Percentiles rank a stretch among this genome's conserved stretches.
These are phyloP conservation scores for Beauveria varroae DNA, from an alignment of 2,329 filamentous ascomycete genomes.

Conservation along the genomic window DNA sequence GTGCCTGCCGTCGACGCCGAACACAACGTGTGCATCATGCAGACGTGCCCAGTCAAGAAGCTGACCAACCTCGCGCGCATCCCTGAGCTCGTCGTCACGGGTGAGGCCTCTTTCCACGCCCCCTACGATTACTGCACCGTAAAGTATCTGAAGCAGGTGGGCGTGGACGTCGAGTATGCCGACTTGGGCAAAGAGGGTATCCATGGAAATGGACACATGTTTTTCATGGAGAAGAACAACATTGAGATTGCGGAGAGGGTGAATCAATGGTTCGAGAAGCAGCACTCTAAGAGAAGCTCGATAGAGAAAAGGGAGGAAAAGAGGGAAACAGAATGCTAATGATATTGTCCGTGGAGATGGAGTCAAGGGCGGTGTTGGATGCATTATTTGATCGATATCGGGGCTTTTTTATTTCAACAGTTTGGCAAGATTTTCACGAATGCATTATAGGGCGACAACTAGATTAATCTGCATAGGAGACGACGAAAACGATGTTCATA, in stretches of 20 bases:
- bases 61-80: slow-evolving; percentile 37
- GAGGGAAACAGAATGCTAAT: neutral
- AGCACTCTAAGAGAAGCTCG: neutral
- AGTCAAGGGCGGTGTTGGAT: no score
- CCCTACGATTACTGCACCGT: slow-evolving; percentile 47
- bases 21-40: slow-evolving; percentile 23
- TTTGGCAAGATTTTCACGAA: no score
- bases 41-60: slow-evolving; percentile 24
- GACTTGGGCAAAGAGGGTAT: slow-evolving; percentile 37
- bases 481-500: no score
- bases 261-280: slow-evolving; percentile 14
- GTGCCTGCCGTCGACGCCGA: slow-evolving; percentile 20
- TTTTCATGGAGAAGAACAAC: slow-evolving; percentile 39
- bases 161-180: slow-evolving; percentile 35
- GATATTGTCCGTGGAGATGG: no score
- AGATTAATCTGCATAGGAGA: no score
- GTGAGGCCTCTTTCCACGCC: slow-evolving; percentile 42
- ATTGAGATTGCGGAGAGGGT: slow-evolving; percentile 16
- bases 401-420: no score
- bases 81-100: slow-evolving; percentile 38
- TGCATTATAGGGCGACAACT: no score
- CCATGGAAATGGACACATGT: slow-evolving; percentile 43
- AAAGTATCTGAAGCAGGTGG: slow-evolving; percentile 40
- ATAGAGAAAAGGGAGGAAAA: neutral
- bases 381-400: no score